These are phyloP conservation scores for Pseudofabraea citricarpa DNA, from an alignment of 2,329 filamentous ascomycete species.

Conservation along the genomic window DNA sequence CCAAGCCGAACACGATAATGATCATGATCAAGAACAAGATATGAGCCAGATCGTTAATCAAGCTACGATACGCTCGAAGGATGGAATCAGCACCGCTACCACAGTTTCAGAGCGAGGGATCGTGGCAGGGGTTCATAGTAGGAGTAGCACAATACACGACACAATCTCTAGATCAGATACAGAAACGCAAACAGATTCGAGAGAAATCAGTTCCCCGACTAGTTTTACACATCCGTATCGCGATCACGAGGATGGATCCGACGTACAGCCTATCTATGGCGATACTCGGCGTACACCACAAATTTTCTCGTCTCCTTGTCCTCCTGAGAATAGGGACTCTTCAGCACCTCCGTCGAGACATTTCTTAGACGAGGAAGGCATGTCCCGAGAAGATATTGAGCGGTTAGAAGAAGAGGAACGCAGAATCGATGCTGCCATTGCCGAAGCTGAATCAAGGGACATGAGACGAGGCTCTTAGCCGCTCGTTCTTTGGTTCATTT, in stretches of 20 bases:
- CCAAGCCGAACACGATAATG: constrained; percentile 22
- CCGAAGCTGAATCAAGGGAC: constrained; percentile 3
- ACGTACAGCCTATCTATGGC: background rate
- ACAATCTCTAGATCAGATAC: no score
- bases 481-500: no score
- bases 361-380: constrained; percentile 51
- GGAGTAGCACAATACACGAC: background rate
- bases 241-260: background rate
- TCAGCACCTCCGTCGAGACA: background rate
- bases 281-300: constrained; percentile 5
- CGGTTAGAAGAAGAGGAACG: constrained; percentile 53
- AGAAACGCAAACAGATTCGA: no score
- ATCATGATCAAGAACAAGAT: no score
- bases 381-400: constrained; percentile 52
- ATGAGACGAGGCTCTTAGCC: no score
- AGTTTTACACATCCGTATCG: background rate
- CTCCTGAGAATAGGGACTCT: background rate
- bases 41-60: constrained; percentile 18
- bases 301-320: constrained; percentile 26
- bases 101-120: background rate
- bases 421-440: constrained; percentile 52
- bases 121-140: background rate
- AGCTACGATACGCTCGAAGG: background rate
- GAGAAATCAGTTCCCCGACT: no score
- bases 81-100: background rate